Conservation (phyloP, 2,329 filamentous ascomycete genomes). For the Aspergillus sp. region DNA sequence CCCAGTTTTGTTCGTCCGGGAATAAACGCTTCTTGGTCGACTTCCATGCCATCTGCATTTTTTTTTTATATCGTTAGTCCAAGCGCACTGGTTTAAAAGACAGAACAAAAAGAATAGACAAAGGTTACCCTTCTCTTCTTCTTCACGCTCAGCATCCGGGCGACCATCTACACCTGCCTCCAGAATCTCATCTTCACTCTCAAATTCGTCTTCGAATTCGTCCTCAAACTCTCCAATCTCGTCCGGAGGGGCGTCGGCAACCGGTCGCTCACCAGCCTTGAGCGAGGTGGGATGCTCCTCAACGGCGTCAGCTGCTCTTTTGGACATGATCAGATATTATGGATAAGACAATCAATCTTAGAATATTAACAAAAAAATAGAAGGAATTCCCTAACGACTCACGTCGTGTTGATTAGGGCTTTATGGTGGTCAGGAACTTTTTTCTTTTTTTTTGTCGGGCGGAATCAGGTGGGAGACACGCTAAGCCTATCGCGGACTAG, state of each 20-base stretch:
- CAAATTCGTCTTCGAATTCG: constrained; percentile 94
- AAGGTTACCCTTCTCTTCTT: constrained; percentile 62
- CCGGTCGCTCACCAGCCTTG: constrained; percentile 56
- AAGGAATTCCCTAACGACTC: background rate
- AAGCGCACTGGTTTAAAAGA: no score
- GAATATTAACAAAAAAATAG: background rate
- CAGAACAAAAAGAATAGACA: no score
- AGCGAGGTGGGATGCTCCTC: constrained; percentile 47
- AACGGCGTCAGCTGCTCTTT: constrained; percentile 51
- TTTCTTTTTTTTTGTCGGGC: constrained; percentile 28
- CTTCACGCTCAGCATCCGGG: constrained; percentile 86
- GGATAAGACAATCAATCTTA: background rate
- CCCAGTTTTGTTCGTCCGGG: constrained; percentile 88
- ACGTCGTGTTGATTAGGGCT: constrained; percentile 6
- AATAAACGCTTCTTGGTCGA: constrained; percentile 92
- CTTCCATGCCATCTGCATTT: constrained; percentile 68
- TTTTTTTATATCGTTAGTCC: background rate
- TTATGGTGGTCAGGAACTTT: constrained; percentile 22
- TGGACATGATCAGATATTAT: constrained; percentile 46
- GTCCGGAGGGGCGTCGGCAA: constrained; percentile 43
- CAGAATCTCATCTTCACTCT: constrained; percentile 85
- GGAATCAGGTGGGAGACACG: constrained; percentile 15
- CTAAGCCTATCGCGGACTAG: constrained; percentile 31
- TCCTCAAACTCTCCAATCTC: constrained; percentile 60
- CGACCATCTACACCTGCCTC: constrained; percentile 91